Evolutionary conservation across 2,329 filamentous ascomycete genomes (phyloP), one percentile per base, ranked within the genome.

Genomic region (Colletotrichum sp.): DNA sequence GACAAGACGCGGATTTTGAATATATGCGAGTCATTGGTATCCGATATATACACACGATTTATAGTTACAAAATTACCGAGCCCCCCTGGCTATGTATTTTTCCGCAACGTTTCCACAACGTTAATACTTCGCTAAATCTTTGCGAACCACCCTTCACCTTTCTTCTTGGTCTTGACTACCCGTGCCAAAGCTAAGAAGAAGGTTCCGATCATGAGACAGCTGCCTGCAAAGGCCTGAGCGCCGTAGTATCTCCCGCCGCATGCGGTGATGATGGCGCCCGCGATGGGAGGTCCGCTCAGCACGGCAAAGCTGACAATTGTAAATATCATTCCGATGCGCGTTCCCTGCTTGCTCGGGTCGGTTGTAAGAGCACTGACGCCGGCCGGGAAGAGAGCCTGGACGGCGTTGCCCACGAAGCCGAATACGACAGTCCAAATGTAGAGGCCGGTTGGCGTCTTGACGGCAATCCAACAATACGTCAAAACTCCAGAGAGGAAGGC

Each of bases 321-420:
- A 60, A 92, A 91, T 0, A 88, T 84, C 90, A 92, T 91, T 52
- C 90, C 91, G 80, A 92, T 90, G 10, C 90, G 83, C 2, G 89
- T 88, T 0, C 90, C 90, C 18, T 88, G 84, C 81, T 89, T 90
- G 12, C 84, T 81, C 71, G 88, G 82, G 79, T 92, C 89, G 2
- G 85, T 84, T 3, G 89, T 91, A 68, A 92, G 82, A 38, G 88
- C 89, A 65, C 88, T 89, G 56, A 94, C 79, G 0, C 89, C 90
- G 0, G 92, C 92, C 0, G 93, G 93, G 79, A 94, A 94, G 12
- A 95, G 81, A 7, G 89, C 89, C 82, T 94, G 93, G 58, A 94
- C 90, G 0, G 88, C 91, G 0, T 92, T 92, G 0, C 89, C 91
- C 3, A 89, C 89, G 65, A 94, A 86, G 2, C 94, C 94, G 80